Base-by-base conservation (phyloP, 345 rosid genomes). In the Chamaenerion angustifolium region DNA sequence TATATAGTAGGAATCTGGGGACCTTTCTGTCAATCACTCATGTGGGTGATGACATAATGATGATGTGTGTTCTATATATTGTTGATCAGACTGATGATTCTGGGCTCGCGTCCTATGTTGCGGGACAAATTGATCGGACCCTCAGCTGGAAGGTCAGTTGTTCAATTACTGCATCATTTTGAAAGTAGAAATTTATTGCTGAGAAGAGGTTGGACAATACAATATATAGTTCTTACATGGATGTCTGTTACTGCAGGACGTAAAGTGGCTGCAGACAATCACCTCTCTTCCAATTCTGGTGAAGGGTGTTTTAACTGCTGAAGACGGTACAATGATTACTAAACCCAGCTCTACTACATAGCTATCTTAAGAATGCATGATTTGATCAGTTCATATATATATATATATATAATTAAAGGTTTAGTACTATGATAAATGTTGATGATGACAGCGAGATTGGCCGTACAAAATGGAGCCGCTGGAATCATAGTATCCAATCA, bases 401-500 rank as follows among this genome's bases (percentile, higher is more conserved):
- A n/a, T n/a, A n/a, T n/a, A n/a, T n/a, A n/a, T n/a, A n/a, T n/a
- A n/a, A n/a, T n/a, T n/a, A n/a, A n/a, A n/a, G n/a, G n/a, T n/a
- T n/a, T n/a, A n/a, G 27, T 23, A 23, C 2, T 23, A 5, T 5
- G 27, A 5, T 4, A 31, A 31, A 31, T 3, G 37, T 31, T 31
- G 37, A 31, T 31, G 37, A 31, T 31, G 7, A 31, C 8, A 31
- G 37, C 37, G 37, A 31, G 37, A 7, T 7, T 31, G 37, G 6
- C 88, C 12, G 19, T 84, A 51, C 80, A 88, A 45, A 60, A 52
- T 44, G 96, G 96, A 61, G 92, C 77, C 55, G 85, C 96, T 43
- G 94, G 96, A 51, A 88, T 88, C 35, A 82, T 88, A 18, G 96
- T 88, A 18, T 88, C 96, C 58, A 88, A 88, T 51, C 96, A 88